Base-by-base conservation (phyloP, 805 yeast species). In the Candida multigemmis region DNA sequence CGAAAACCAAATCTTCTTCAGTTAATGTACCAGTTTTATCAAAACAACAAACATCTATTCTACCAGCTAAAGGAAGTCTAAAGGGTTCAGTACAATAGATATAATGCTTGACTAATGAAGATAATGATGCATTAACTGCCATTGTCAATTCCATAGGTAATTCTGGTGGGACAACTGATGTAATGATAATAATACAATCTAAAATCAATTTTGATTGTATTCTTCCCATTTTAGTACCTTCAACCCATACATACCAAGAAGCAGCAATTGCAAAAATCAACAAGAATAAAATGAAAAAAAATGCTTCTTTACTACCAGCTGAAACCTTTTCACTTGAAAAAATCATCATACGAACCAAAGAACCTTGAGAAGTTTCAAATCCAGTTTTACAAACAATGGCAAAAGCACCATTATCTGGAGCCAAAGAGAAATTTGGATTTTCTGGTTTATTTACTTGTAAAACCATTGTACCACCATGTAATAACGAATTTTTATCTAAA, bases 121-220 rank as follows among this genome's bases (percentile, higher is more conserved):
- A 74, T 51, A 91, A 66, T 5, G 97, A 87, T 20, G 82, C 70
- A 57, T 91, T 91, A 21, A 91, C 98, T 34, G 98, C 97, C 89
- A 91, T 79, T 9, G 98, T 91, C 44, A 91, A 71, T 64, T 91
- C 98, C 97, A 91, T 91, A 33, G 98, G 98, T 41, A 91, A 70
- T 60, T 91, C 98, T 22, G 98, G 98, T 19, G 98, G 98, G 21
- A 91, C 98, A 37, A 91, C 98, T 26, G 97, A 87, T 12, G 98
- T 91, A 44, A 91, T 73, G 42, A 91, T 93, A 48, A 91, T 72
- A 38, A 91, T 81, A 76, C 98, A 91, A 58, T 91, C 97, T 48
- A 91, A 70, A 39, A 91, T 78, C 53, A 91, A 71, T 58, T 89
- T 89, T 30, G 94, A 82, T 56, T 89, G 94, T 43, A 84, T 74